Evolutionary conservation across 352 stramenopile species (phyloP), one percentile per base, ranked within the genome.

Genomic region (Pythium volutum): DNA sequence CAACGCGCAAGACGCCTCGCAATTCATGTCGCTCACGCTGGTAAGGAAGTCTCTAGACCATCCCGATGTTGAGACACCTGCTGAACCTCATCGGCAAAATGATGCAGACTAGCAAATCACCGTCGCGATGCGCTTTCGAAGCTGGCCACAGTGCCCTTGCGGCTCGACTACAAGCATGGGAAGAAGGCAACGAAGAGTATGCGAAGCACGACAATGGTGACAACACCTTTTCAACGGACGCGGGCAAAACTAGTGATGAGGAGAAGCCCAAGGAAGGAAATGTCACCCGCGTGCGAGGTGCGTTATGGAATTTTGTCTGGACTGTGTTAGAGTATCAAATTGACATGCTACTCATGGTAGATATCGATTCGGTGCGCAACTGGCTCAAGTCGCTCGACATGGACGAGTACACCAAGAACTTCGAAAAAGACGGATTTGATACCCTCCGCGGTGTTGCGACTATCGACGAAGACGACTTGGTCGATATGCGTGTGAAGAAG

Each of bases 401-500:
- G 80, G 86, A 92, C 59, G 82, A 93, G 70, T 93, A 95, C 67
- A 87, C 81, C 29, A 74, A 87, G 55, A 89, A 87, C 71, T 95
- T 95, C 66, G 84, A 95, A 58, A 88, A 89, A 53, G 86, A 95
- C 66, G 86, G 86, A 18, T 95, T 95, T 60, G 86, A 95, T 69
- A 93, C 84, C 42, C 64, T 95, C 12, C 81, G 84, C 47, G 84
- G 84, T 38, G 84, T 95, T 29, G 84, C 84, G 36, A 95, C 84
- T 15, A 93, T 95, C 38, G 79, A 95, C 48, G 86, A 95, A 77
- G 76, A 90, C 23, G 86, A 95, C 41, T 70, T 95, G 51, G 84
- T 93, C 50, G 86, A 95, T 50, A 95, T 95, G 86, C 67, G 83
- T 36, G 86, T 95, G 52, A 95, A 95, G 71, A 95, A 95, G 61